A percentile compares a stretch with the other conserved stretches of the same genome.
Evolutionary conservation across 2,329 filamentous ascomycete genomes (phyloP).

Genomic region (Zymoseptoria ardabiliae): DNA sequence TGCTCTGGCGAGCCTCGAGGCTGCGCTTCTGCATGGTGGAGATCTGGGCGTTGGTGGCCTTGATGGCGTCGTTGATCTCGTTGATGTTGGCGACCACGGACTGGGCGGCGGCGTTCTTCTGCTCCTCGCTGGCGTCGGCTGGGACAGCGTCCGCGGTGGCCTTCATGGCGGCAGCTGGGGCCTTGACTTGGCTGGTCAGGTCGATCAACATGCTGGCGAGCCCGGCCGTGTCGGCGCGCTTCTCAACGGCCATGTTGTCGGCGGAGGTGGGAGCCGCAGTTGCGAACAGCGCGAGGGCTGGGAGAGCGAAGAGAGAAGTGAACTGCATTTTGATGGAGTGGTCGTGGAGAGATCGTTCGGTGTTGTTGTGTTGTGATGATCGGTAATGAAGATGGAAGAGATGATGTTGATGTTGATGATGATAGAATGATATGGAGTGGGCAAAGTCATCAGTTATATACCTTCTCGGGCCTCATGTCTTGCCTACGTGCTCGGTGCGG

Average conservation of each 20-base stretch:
- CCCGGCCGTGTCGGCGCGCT: background rate
- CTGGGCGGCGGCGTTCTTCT: slow-evolving; percentile 3
- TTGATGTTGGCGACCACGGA: slow-evolving; percentile 7
- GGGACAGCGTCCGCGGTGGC: background rate
- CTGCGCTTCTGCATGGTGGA: background rate
- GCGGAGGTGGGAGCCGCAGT: slow-evolving; percentile 8
- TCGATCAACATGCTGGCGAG: background rate
- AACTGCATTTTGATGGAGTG: slow-evolving; percentile 13
- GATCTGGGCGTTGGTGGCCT: slow-evolving; percentile 10
- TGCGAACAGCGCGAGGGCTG: slow-evolving; percentile 3
- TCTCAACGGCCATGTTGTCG: background rate
- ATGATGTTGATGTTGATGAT: background rate
- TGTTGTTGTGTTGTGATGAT: slow-evolving; percentile 2
- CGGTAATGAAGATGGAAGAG: background rate
- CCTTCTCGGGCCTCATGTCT: background rate
- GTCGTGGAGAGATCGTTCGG: background rate
- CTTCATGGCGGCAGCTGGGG: background rate
- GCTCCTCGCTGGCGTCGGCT: slow-evolving; percentile 1
- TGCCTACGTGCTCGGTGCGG: background rate
- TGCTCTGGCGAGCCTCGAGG: background rate
- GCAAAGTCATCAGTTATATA: background rate
- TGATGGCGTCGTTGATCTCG: slow-evolving; percentile 12
- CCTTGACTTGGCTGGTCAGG: background rate
- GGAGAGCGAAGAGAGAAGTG: slow-evolving; percentile 13
- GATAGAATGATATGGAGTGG: too few relatives aligned